Conservation (phyloP, 441 rosid species). For the Erodium chrysanthum region DNA sequence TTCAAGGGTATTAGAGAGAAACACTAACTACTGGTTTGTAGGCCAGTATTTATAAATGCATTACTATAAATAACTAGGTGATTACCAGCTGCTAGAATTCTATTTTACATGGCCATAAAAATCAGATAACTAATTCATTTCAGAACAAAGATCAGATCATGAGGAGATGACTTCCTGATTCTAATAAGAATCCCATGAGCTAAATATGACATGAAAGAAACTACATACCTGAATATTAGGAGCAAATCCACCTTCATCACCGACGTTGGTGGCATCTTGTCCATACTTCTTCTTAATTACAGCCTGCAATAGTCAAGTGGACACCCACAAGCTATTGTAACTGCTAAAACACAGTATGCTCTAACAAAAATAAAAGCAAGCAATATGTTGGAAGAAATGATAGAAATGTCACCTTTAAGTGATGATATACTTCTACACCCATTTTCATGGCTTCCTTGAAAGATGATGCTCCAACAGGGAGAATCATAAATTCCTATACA, state of each 20-base stretch:
- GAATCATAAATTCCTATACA: constrained; percentile 33
- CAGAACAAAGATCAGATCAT: not conserved
- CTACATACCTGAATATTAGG: constrained; percentile 37
- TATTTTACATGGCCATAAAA: not conserved
- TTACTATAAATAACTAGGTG: not conserved
- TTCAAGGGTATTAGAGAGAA: too few relatives aligned
- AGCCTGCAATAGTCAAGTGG: constrained; percentile 18
- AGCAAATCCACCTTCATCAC: constrained; percentile 50
- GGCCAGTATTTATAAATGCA: not conserved
- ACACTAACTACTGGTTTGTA: too few relatives aligned
- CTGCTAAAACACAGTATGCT: not conserved
- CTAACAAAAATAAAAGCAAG: not conserved
- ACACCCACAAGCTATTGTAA: not conserved
- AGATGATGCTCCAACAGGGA: constrained; percentile 37
- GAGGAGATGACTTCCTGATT: not conserved
- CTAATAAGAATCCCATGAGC: not conserved
- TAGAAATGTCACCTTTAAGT: constrained; percentile 19
- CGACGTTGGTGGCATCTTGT: constrained; percentile 43
- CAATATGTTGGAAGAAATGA: not conserved
- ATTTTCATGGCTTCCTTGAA: constrained; percentile 44
- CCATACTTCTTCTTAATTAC: constrained; percentile 49
- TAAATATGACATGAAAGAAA: not conserved
- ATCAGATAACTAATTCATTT: not conserved
- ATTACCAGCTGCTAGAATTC: not conserved
- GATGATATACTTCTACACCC: constrained; percentile 35